Evolutionary conservation across 75 land plant genomes (phyloP), one percentile per base, ranked within the genome.

Genomic region (Cunninghamia lanceolata): DNA sequence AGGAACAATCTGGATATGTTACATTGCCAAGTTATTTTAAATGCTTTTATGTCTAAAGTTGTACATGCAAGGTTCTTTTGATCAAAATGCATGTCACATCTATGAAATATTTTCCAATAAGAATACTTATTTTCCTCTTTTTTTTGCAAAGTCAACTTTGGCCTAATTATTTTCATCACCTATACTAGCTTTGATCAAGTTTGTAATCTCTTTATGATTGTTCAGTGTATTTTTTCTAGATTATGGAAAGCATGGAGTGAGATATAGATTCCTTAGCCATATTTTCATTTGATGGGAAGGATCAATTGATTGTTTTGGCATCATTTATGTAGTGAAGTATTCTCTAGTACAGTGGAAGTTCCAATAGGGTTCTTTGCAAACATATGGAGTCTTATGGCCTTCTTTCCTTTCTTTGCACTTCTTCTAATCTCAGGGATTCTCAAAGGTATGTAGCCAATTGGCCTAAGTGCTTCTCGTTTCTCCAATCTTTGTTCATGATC

Each of bases 331-430:
- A 32, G 75, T 63, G 68, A 63, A 63, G 68, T 7, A 3, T 63
- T 63, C 28, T 21, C 28, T 25, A 71, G 36, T 36, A 71, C 34
- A 34, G 93, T 94, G 96, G 90, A 91, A 82, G 92, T 89, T 70
- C 91, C 92, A 3, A 39, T 75, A n/a, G 94, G 93, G 40, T 93
- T 90, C 36, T 25, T 87, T 39, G 88, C 89, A 34, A 88, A 38
- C 43, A 77, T 93, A 4, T 93, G 93, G 90, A 90, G 90, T 75
- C 91, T 93, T 80, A 82, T 94, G 59, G 88, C 90, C 52, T 96
- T 96, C 87, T 83, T 96, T 5, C 98, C 94, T 85, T 91, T 92
- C 90, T 96, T 96, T 87, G 68, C 93, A 75, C 84, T 87, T 79
- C 94, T 96, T 47, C 71, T 93, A 82, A 16, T 89, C 4, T 90